phyloP scores from a whole-genome alignment of 192 early-diverging fungal species.

The Coemansia sp. region DNA sequence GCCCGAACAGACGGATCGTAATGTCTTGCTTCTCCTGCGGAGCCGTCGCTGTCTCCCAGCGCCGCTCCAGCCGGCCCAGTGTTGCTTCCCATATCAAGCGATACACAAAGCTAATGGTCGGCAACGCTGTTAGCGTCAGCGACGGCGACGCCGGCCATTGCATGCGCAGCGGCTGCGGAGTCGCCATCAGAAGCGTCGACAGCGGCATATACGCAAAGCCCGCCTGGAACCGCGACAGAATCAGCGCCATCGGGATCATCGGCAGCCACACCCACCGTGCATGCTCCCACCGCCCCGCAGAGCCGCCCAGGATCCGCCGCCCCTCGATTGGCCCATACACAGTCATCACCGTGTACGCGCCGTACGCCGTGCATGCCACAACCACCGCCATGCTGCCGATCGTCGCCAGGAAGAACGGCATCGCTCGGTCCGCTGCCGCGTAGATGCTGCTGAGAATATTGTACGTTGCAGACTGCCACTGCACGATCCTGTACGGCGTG shows the following conservation, averaged over 20 bases:
- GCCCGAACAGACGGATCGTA: slow-evolving; percentile 24
- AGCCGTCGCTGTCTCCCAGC: slow-evolving; percentile 58
- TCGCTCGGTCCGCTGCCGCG: slow-evolving; percentile 56
- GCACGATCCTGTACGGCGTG: slow-evolving; percentile 60
- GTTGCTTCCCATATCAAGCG: slow-evolving; percentile 57
- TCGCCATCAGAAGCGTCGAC: slow-evolving; percentile 59
- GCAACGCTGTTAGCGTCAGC: slow-evolving; percentile 61
- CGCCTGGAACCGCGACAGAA: slow-evolving; percentile 60
- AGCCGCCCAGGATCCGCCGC: slow-evolving; percentile 55
- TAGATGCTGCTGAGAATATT: slow-evolving; percentile 56
- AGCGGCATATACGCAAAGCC: slow-evolving; percentile 64
- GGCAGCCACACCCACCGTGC: slow-evolving; percentile 61
- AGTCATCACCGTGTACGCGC: slow-evolving; percentile 65
- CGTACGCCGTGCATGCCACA: slow-evolving; percentile 67
- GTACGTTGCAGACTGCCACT: slow-evolving; percentile 56
- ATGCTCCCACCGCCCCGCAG: slow-evolving; percentile 60
- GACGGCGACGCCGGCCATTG: slow-evolving; percentile 64
- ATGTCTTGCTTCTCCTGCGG: slow-evolving; percentile 27
- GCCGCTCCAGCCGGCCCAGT: slow-evolving; percentile 57
- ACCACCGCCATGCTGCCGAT: slow-evolving; percentile 63
- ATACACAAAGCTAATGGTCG: slow-evolving; percentile 62
- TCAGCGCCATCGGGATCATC: slow-evolving; percentile 62
- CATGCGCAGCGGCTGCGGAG: slow-evolving; percentile 57
- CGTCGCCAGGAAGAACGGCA: slow-evolving; percentile 63
- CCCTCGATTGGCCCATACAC: slow-evolving; percentile 67